Evolutionary conservation across 192 early-diverging fungal genomes (phyloP).

Genomic region (Backusella australiensis): DNA sequence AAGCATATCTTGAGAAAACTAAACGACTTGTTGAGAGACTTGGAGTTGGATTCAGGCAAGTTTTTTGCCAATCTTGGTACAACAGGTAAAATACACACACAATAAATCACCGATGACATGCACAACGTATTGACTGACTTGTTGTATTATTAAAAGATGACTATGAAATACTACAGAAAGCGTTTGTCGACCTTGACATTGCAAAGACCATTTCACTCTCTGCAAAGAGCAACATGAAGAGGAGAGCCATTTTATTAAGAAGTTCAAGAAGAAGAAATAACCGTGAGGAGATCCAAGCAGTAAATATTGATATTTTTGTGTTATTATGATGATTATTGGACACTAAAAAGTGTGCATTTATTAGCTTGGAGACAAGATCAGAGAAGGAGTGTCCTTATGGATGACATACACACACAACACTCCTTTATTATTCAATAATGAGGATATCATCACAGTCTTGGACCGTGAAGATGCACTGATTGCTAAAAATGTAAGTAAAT

Average conservation of each 20-base stretch:
- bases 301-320: not conserved
- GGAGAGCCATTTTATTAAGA: conserved; percentile 24
- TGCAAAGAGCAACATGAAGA: conserved; percentile 36
- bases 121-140: not conserved
- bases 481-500: conserved; percentile 12
- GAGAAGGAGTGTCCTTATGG: conserved; percentile 47
- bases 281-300: conserved; percentile 22
- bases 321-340: too few species aligned
- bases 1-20: conserved; percentile 25
- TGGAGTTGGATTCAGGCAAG: conserved; percentile 24
- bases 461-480: conserved; percentile 17
- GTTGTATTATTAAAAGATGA: conserved; percentile 13
- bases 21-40: conserved; percentile 17
- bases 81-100: not conserved
- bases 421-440: conserved; percentile 20
- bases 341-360: not conserved
- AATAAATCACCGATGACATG: not conserved
- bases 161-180: conserved; percentile 29
- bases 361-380: conserved; percentile 24
- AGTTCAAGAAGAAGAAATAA: conserved; percentile 18
- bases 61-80: conserved; percentile 18
- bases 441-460: conserved; percentile 14
- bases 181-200: conserved; percentile 33
- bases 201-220: conserved; percentile 31
- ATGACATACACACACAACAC: conserved; percentile 45